A percentile compares a stretch with the other conserved stretches of the same genome.
Conservation (phyloP, 306 rosid species). For the Cucumis cinereus region DNA sequence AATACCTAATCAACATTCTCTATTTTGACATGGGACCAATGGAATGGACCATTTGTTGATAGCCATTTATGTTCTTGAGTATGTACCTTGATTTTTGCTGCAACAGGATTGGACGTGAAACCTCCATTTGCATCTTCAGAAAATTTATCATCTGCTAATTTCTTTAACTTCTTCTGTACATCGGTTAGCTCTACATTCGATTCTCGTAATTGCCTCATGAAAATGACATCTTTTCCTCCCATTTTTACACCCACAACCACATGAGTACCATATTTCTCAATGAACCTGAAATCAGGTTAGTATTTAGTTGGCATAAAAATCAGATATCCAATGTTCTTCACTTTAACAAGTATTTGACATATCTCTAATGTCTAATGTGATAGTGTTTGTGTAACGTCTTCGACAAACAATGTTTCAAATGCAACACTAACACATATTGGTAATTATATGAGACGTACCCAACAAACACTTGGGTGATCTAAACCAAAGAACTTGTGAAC, state of each 20-base stretch:
- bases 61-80: neutral
- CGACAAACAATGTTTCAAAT: neutral
- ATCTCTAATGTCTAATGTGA: neutral
- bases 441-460: neutral
- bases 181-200: slow-evolving; percentile 47
- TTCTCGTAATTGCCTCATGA: slow-evolving; percentile 50
- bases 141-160: slow-evolving; percentile 65
- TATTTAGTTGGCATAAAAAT: neutral
- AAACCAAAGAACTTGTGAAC: neutral
- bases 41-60: neutral
- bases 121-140: slow-evolving; percentile 26
- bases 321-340: neutral
- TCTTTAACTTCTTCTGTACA: slow-evolving; percentile 59
- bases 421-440: neutral
- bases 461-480: neutral
- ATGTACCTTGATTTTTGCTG: slow-evolving; percentile 42
- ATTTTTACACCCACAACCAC: slow-evolving; percentile 80
- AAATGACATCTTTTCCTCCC: slow-evolving; percentile 90
- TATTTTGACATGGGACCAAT: neutral
- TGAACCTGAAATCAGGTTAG: slow-evolving; percentile 50
- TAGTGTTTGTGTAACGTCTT: neutral
- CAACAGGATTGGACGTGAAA: slow-evolving; percentile 18
- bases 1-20: neutral
- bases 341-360: neutral
- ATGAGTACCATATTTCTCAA: slow-evolving; percentile 84